Evolutionary conservation across 2,329 filamentous ascomycete genomes (phyloP), one percentile per base, ranked within the genome.

Genomic region (Plenodomus biglobosus): DNA sequence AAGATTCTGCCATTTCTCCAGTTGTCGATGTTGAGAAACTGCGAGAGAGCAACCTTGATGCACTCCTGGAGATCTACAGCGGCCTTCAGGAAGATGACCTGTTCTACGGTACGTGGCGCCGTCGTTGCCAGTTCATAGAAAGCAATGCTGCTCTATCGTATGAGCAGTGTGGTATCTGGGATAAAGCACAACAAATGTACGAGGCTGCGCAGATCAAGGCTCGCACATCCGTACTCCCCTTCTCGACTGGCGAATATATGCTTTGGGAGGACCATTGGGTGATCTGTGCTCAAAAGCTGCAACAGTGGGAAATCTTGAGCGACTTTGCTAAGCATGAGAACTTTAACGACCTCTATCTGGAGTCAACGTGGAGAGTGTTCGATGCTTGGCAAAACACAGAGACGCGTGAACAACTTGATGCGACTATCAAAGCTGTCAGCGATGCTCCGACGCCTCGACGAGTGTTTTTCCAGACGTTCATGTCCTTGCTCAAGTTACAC

Each of bases 261-360:
- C 82, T 99, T 1, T 99, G 94, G 94, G 94, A 99, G 73, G 94
- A 99, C 67, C 95, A 99, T 63, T 99, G 94, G 94, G 86, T 99
- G 36, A 81, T 96, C 41, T 99, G 94, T 70, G 94, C 92, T 0
- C 91, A 97, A 74, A 99, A 99, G 75, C 80, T 99, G 38, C 95
- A 99, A 71, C 95, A 99, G 68, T 99, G 94, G 94, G 94, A 99
- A 63, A 92, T 99, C 47, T 74, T 99, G 27, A 90, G 91, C 53
- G 95, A 99, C 62, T 97, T 97, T 66, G 92, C 94, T 3, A 99
- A 99, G 73, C 94, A 99, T 64, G 95, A 99, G 69, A 99, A 99
- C 66, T 88, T 96, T 74, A 95, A 96, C 66, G 94, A 99, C 68
- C 83, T 99, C 42, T 85, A 96, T 30, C 78, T 99, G 11, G 94